Evolutionary conservation across 1,284 basidiomycete genomes (phyloP).

Genomic region (Hemileia vastatrix): DNA sequence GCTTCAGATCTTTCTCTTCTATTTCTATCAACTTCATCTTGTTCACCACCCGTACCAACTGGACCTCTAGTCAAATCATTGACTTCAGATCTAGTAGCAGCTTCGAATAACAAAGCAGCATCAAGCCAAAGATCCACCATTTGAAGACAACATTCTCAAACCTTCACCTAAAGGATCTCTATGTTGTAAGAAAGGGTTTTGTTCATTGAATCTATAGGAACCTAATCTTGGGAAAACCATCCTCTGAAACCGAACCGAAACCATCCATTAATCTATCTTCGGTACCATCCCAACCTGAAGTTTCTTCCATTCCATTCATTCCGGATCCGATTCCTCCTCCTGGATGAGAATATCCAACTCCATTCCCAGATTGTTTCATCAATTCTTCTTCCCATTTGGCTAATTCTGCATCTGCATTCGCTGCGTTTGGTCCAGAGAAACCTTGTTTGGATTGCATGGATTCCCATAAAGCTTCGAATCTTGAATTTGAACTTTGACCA

Average conservation of each 20-base stretch:
- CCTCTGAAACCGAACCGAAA: no score
- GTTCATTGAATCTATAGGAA: conserved; percentile 13
- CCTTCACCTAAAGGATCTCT: conserved; percentile 51
- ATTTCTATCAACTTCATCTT: no score
- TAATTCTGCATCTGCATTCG: conserved; percentile 45
- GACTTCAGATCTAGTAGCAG: no score
- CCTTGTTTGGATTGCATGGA: conserved; percentile 31
- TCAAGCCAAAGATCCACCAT: conserved; percentile 40
- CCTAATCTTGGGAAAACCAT: no score
- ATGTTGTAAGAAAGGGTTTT: conserved; percentile 59
- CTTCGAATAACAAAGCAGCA: conserved; percentile 50
- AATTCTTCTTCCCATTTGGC: conserved; percentile 41
- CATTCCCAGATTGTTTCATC: conserved; percentile 29
- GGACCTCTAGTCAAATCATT: no score
- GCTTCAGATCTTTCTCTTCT: conserved; percentile 65
- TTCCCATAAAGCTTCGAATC: conserved; percentile 42
- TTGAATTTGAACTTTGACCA: conserved; percentile 30
- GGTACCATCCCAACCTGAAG: conserved; percentile 51
- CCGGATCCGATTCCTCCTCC: no score
- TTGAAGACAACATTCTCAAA: conserved; percentile 56
- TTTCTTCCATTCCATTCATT: no score
- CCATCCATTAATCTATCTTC: no score
- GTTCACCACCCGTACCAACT: no score
- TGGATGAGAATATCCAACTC: no score
- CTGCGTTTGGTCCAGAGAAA: conserved; percentile 31